Conservation (phyloP, 495 filamentous ascomycete species). For the Penicillium paxilli region DNA sequence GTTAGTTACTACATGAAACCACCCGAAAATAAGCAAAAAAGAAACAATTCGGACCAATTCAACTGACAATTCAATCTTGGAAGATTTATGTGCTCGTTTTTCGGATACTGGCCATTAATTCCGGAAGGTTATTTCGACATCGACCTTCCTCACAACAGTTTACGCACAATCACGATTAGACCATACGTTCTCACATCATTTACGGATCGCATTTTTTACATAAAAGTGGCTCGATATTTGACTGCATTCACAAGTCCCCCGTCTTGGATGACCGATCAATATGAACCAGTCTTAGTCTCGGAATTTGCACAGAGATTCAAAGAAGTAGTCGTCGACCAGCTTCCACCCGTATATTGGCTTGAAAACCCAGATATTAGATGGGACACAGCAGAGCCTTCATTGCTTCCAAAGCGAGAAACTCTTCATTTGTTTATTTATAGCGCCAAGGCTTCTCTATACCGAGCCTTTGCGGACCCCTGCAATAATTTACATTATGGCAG, state of each 20-base stretch:
- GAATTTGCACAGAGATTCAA: constrained; percentile 20
- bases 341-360: constrained; percentile 12
- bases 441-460: constrained; percentile 14
- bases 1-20: constrained; percentile 4
- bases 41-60: neutral
- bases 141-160: constrained; percentile 14
- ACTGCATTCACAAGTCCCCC: constrained; percentile 22
- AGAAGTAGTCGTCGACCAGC: constrained; percentile 14
- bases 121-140: constrained; percentile 22
- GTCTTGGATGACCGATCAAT: constrained; percentile 17
- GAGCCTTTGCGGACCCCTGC: constrained; percentile 19
- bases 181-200: constrained; percentile 17
- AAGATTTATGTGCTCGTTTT: constrained; percentile 17
- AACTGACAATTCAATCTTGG: neutral
- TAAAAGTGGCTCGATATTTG: constrained; percentile 16
- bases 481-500: constrained; percentile 7
- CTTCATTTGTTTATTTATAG: constrained; percentile 13
- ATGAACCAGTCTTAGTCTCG: constrained; percentile 6
- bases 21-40: neutral
- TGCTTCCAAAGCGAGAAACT: constrained; percentile 13
- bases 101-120: constrained; percentile 21
- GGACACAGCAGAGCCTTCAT: constrained; percentile 8
- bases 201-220: constrained; percentile 17
- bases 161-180: constrained; percentile 1
- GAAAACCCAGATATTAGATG: constrained; percentile 13